Percentiles rank a stretch among this genome's conserved stretches.
phyloP scores from a whole-genome alignment of 1,284 basidiomycete species.

The Pulveroboletus sp. region DNA sequence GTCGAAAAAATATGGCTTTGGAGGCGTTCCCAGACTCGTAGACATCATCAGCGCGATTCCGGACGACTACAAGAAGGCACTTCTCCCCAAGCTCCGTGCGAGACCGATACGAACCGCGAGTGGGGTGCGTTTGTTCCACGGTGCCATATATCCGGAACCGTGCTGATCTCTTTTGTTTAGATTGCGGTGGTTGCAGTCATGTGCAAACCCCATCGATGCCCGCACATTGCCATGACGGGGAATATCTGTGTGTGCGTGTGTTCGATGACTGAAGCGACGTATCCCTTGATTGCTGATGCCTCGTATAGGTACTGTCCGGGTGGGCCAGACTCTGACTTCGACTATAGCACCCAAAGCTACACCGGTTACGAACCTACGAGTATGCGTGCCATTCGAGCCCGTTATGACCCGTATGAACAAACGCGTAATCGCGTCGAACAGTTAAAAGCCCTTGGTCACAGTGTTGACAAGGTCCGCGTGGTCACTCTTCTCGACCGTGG shows the following conservation, averaged over 20 bases:
- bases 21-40: constrained; percentile 88
- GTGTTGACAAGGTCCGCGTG: constrained; percentile 83
- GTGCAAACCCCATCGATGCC: constrained; percentile 99
- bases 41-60: constrained; percentile 99
- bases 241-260: constrained; percentile 91
- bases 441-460: constrained; percentile 91
- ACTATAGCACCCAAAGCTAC: constrained; percentile 98
- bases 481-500: constrained; percentile 2
- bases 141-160: constrained; percentile 1
- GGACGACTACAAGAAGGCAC: constrained; percentile 90
- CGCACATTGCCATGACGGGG: constrained; percentile 99
- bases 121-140: constrained; percentile 58
- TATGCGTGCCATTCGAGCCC: constrained; percentile 96
- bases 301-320: constrained; percentile 90
- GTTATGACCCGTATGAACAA: constrained; percentile 99
- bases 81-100: constrained; percentile 89
- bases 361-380: constrained; percentile 97
- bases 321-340: constrained; percentile 98
- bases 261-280: not conserved
- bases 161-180: constrained; percentile 36
- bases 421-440: constrained; percentile 94
- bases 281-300: not conserved
- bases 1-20: constrained; percentile 86
- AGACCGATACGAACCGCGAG: constrained; percentile 97
- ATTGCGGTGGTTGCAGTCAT: constrained; percentile 99